Base-by-base conservation (phyloP, 148 eudicot species). In the Rhododendron mucronatum region DNA sequence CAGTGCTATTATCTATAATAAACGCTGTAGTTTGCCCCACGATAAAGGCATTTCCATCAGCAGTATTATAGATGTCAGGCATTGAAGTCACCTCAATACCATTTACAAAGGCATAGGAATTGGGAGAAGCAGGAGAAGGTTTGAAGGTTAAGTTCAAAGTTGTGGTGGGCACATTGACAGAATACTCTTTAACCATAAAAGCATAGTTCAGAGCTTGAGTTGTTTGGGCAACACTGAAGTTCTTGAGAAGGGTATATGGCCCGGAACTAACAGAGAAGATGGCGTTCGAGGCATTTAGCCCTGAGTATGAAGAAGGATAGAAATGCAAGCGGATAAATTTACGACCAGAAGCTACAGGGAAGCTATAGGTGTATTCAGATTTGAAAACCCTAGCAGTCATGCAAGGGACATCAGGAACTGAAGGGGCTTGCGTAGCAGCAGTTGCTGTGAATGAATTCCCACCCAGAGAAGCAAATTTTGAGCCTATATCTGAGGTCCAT, bases 41-140 rank as follows among this genome's bases (percentile, higher is more conserved):
- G n/a, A 93, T 10, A 23, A 39, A 1, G 35, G 55, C 30, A 1
- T 86, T 82, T 1, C 88, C 91, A 77, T 82, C 86, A 47, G 65
- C 85, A 37, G 88, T 84, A 47, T 86, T 91, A 81, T 96, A 96
- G 37, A 96, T 85, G 81, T 92, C 90, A 47, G 98, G 97, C 94
- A 94, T 93, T 2, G 99, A 95, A 21, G 93, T 89, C 10, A 94
- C 89, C 93, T 96, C 99, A 85, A 96, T 96, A 39, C 99, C 99
- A 86, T 96, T 96, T 47, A 96, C 93, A 78, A 93, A 96, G 41
- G 98, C 99, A 83, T 89, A 95, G 4, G 98, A 91, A 51, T 93
- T 87, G 33, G 95, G 48, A 63, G 85, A 79, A 77, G 88, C 87
- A 1, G 89, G 65, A 37, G 95, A 92, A 10, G 99, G 99, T 23